Evolutionary conservation across 2,329 filamentous ascomycete species (phyloP), one percentile per base, ranked within the genome.

Genomic region (Colletotrichum sp.): DNA sequence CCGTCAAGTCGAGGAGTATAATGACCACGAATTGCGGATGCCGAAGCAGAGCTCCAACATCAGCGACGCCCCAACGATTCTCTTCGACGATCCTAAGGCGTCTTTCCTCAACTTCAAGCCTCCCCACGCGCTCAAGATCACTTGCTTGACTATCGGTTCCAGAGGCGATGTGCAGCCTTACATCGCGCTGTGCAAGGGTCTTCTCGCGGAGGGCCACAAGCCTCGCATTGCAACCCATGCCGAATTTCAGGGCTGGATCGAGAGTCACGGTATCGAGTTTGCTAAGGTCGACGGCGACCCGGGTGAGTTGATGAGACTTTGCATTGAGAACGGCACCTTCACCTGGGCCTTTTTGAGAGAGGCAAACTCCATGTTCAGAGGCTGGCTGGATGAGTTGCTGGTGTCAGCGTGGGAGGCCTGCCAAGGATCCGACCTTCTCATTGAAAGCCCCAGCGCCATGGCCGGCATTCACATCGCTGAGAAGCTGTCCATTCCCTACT

Each of bases 391-490:
- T 80, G 94, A 95, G 59, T 90, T 99, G 26, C 91, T 98, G 44
- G 90, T 89, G 18, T 96, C 95, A 18, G 93, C 96, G 1, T 99
- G 94, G 92, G 85, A 87, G 59, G 95, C 95, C 2, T 99, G 96
- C 81, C 92, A 98, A 84, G 94, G 93, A 28, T 94, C 94, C 3
- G 96, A 99, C 83, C 87, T 99, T 36, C 88, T 99, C 52, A 98
- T 99, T 76, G 97, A 99, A 84, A 98, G 95, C 63, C 97, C 97
- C 0, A 98, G 95, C 73, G 96, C 97, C 16, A 99, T 99, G 97
- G 96, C 94, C 1, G 97, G 97, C 30, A 98, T 99, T 70, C 97
- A 99, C 84, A 98, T 99, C 79, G 97, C 97, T 2, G 97, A 99
- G 85, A 95, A 96, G 28, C 89, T 99, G 3, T 90, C 92, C 16